A percentile compares a stretch with the other conserved stretches of the same genome.
phyloP scores from a whole-genome alignment of 2,329 filamentous ascomycete species.

The Epichloe sp. region DNA sequence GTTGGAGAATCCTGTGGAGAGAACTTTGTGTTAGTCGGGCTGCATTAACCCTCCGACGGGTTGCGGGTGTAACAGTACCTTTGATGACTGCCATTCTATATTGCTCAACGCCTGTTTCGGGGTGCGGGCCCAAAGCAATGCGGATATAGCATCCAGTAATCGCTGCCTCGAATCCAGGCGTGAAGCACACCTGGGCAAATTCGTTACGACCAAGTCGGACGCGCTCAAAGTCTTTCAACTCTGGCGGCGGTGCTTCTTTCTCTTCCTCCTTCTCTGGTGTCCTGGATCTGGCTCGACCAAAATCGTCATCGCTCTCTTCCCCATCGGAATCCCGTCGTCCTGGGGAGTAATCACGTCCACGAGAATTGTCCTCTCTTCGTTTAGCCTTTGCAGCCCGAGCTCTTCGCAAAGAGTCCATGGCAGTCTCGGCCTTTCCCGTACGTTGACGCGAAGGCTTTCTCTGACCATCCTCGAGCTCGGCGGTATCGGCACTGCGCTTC shows the following conservation, averaged over 20 bases:
- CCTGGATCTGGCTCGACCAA: constrained; percentile 44
- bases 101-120: constrained; percentile 55
- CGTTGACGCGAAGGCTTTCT: constrained; percentile 63
- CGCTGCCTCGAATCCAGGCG: constrained; percentile 72
- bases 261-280: constrained; percentile 51
- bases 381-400: constrained; percentile 48
- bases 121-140: constrained; percentile 68
- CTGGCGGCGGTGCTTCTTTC: constrained; percentile 57
- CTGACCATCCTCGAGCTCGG: constrained; percentile 63
- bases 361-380: constrained; percentile 39
- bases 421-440: constrained; percentile 39
- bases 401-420: constrained; percentile 57
- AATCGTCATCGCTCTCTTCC: constrained; percentile 67
- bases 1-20: constrained; percentile 56
- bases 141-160: constrained; percentile 78
- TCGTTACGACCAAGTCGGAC: constrained; percentile 72
- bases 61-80: constrained; percentile 34
- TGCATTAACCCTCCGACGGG: not conserved
- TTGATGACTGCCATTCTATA: constrained; percentile 88
- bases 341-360: constrained; percentile 41
- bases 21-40: not conserved
- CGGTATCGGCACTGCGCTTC: constrained; percentile 66
- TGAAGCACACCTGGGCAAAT: constrained; percentile 86
- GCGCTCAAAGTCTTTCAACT: constrained; percentile 71
- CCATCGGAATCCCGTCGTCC: constrained; percentile 29